These are phyloP conservation scores for Radiomyces spectabilis DNA, from an alignment of 192 early-diverging fungal genomes.

Conservation along the genomic window DNA sequence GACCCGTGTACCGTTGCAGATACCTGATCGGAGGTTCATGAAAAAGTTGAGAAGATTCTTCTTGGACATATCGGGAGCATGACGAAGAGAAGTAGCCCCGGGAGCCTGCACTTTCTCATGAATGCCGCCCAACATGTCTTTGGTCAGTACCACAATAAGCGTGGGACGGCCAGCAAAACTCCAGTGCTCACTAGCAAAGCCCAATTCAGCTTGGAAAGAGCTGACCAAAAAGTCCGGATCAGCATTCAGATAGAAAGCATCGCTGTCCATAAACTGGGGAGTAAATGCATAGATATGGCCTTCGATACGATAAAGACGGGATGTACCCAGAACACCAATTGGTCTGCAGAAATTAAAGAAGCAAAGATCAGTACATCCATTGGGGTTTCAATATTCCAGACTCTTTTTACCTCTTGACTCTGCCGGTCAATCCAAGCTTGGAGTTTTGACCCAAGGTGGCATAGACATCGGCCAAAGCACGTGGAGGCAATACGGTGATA, in stretches of 20 bases:
- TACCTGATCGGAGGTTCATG: conserved; percentile 68
- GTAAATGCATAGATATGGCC: conserved; percentile 78
- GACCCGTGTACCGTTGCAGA: conserved; percentile 59
- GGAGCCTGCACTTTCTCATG: not conserved
- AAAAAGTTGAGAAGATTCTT: conserved; percentile 79
- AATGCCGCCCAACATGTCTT: conserved; percentile 68
- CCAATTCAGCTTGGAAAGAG: conserved; percentile 66
- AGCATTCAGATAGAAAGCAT: conserved; percentile 79
- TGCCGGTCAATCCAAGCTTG: conserved; percentile 71
- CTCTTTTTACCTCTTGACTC: conserved; percentile 43
- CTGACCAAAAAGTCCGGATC: conserved; percentile 82
- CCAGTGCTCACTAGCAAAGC: conserved; percentile 71
- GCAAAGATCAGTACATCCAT: not conserved
- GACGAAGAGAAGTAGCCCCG: conserved; percentile 5
- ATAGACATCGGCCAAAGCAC: conserved; percentile 73
- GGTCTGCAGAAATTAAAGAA: conserved; percentile 31
- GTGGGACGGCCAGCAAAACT: conserved; percentile 68
- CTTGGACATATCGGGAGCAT: conserved; percentile 20
- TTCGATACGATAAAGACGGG: conserved; percentile 74
- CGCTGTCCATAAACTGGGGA: conserved; percentile 82
- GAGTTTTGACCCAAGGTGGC: conserved; percentile 60
- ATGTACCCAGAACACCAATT: conserved; percentile 72
- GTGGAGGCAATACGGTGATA: conserved; percentile 63
- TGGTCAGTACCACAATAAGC: conserved; percentile 64
- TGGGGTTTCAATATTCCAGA: not conserved